Evolutionary conservation across 1,284 basidiomycete species (phyloP).

Genomic region (Ustilago trichophora): DNA sequence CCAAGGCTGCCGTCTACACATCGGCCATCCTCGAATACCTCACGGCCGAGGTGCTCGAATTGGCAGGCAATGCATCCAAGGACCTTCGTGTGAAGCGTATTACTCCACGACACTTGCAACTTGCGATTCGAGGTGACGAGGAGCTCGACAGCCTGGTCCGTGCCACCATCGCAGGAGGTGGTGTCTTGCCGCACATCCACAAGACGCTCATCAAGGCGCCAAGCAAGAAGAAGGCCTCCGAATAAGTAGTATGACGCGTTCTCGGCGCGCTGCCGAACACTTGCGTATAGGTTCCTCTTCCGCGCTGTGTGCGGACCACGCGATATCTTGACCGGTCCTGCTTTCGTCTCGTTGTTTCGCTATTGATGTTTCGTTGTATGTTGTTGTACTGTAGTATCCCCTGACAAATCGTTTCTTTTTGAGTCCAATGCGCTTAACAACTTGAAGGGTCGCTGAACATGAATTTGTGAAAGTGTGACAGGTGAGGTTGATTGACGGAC

Average conservation of each 20-base stretch:
- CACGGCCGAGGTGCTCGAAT: constrained; percentile 87
- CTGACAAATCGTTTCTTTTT: too few relatives aligned
- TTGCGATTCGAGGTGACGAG: constrained; percentile 95
- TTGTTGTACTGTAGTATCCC: constrained; percentile 40
- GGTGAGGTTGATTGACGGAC: too few relatives aligned
- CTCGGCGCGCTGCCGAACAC: not conserved
- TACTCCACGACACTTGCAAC: constrained; percentile 89
- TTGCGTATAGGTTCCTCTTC: too few relatives aligned
- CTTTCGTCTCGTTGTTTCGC: constrained; percentile 15
- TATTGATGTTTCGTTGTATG: constrained; percentile 26
- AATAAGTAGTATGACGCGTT: constrained; percentile 1
- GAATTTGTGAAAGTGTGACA: too few relatives aligned
- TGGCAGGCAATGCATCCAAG: constrained; percentile 96
- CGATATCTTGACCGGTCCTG: constrained; percentile 4
- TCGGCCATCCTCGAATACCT: constrained; percentile 89
- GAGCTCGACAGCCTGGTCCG: constrained; percentile 75
- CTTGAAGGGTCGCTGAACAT: too few relatives aligned
- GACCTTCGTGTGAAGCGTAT: constrained; percentile 96
- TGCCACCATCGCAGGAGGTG: constrained; percentile 77
- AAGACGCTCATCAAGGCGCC: constrained; percentile 70
- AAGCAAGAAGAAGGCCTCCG: constrained; percentile 50
- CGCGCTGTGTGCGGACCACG: too few relatives aligned
- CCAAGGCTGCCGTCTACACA: constrained; percentile 91
- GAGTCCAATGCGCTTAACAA: too few relatives aligned
- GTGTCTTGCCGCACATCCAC: constrained; percentile 96